Evolutionary conservation across 2,329 filamentous ascomycete species (phyloP).

Genomic region (Cadophora luteo-olivacea): DNA sequence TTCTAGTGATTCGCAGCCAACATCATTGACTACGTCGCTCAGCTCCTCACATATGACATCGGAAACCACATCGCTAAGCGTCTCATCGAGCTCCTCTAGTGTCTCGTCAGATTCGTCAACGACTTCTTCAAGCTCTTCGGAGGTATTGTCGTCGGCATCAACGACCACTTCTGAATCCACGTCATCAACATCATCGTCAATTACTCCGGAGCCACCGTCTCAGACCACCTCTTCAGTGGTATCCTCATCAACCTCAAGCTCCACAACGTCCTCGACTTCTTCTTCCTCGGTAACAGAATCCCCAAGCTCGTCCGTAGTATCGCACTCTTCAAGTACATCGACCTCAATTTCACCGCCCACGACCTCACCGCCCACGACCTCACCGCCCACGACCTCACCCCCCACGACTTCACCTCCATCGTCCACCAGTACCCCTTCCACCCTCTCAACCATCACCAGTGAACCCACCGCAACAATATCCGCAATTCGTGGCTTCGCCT

Average conservation of each 20-base stretch:
- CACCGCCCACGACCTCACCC: slow-evolving; percentile 18
- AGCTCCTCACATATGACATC: neutral
- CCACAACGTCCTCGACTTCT: neutral
- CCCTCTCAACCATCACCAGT: neutral
- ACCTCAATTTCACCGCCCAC: slow-evolving; percentile 10
- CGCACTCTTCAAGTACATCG: too few species aligned
- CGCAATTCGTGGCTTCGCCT: slow-evolving; percentile 42
- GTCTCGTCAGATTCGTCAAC: neutral
- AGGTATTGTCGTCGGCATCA: neutral
- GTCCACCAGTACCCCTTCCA: neutral
- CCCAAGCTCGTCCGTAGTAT: slow-evolving; percentile 10
- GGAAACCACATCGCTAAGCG: neutral
- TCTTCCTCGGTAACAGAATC: slow-evolving; percentile 26
- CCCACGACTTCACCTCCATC: neutral
- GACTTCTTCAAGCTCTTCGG: neutral
- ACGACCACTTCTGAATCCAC: neutral
- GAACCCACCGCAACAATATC: slow-evolving; percentile 13
- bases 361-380: slow-evolving; percentile 14
- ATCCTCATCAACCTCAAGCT: slow-evolving; percentile 4
- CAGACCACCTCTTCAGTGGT: neutral
- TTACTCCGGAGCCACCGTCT: neutral
- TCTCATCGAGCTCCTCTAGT: slow-evolving; percentile 6
- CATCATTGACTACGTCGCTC: neutral
- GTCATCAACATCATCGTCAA: neutral
- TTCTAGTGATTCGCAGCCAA: slow-evolving; percentile 2